Percentiles rank a stretch among this genome's conserved stretches.
These are phyloP conservation scores for Sporothrix luriei DNA, from an alignment of 2,329 filamentous ascomycete species.

Conservation along the genomic window DNA sequence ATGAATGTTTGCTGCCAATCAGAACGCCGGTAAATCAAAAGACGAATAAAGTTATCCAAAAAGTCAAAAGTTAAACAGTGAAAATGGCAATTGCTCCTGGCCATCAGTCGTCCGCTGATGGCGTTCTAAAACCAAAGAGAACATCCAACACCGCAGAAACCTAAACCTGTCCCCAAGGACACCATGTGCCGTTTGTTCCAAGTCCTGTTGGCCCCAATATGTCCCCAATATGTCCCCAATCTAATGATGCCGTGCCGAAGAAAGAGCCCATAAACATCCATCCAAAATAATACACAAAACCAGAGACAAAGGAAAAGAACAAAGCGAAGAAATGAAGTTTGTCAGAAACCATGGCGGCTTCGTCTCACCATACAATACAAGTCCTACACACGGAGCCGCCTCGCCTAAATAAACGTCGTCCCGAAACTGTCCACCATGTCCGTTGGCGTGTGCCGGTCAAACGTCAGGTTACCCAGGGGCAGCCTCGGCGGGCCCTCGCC, in stretches of 20 bases:
- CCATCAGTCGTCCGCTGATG: background rate
- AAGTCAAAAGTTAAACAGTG: background rate
- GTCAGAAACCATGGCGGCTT: background rate
- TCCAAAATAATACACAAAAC: background rate
- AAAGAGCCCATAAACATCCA: background rate
- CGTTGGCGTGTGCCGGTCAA: constrained; percentile 36
- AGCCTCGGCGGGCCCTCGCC: constrained; percentile 30
- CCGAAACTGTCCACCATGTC: constrained; percentile 43
- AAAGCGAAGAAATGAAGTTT: constrained; percentile 5
- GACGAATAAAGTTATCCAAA: background rate
- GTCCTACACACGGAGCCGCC: background rate
- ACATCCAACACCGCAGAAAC: background rate
- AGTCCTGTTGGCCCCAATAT: background rate
- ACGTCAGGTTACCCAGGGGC: constrained; percentile 31
- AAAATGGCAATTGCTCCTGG: background rate
- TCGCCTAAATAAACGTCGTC: constrained; percentile 42
- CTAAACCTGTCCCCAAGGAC: background rate
- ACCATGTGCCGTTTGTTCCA: constrained; percentile 16
- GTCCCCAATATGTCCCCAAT: background rate
- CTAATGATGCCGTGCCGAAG: background rate
- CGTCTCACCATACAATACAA: background rate
- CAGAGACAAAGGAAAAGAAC: background rate
- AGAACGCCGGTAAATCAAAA: background rate
- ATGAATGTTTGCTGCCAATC: background rate
- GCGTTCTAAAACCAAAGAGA: background rate